These are phyloP conservation scores for Dispira parvispora DNA, from an alignment of 192 early-diverging fungal species.

Conservation along the genomic window DNA sequence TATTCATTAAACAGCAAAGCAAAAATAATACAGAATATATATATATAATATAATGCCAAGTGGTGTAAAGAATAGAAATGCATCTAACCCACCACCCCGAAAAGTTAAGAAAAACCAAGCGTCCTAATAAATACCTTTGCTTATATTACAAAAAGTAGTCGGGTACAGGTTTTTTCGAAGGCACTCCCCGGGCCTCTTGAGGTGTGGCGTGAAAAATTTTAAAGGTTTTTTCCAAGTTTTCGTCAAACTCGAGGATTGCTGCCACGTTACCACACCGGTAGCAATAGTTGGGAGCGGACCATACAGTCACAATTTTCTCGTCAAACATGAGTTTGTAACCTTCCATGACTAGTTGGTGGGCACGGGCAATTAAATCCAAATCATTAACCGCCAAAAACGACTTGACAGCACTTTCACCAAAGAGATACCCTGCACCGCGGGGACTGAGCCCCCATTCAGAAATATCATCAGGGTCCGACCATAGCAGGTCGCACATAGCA, in stretches of 20 bases:
- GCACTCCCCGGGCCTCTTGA: conserved; percentile 66
- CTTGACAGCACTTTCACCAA: conserved; percentile 82
- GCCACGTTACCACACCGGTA: conserved; percentile 98
- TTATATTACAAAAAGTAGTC: conserved; percentile 78
- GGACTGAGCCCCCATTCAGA: conserved; percentile 89
- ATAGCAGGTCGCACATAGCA: conserved; percentile 92
- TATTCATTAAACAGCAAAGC: no score
- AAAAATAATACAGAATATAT: no score
- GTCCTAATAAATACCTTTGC: no score
- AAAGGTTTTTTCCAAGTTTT: conserved; percentile 71
- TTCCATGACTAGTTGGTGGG: conserved; percentile 96
- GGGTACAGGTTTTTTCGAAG: conserved; percentile 71
- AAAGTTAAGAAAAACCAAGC: no score
- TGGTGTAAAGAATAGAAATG: no score
- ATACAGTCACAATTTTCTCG: conserved; percentile 88
- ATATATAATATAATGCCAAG: no score
- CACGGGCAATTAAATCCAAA: conserved; percentile 79
- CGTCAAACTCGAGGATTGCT: conserved; percentile 86
- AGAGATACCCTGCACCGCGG: conserved; percentile 94
- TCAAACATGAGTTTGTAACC: conserved; percentile 96
- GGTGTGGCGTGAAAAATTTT: conserved; percentile 89
- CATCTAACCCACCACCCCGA: no score
- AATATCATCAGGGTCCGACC: conserved; percentile 92
- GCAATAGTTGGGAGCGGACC: conserved; percentile 99
- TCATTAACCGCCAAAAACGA: conserved; percentile 68